Percentiles rank a stretch among this genome's conserved stretches.
Conservation (phyloP, 345 rosid species). For the Ceriops zippeliana region DNA sequence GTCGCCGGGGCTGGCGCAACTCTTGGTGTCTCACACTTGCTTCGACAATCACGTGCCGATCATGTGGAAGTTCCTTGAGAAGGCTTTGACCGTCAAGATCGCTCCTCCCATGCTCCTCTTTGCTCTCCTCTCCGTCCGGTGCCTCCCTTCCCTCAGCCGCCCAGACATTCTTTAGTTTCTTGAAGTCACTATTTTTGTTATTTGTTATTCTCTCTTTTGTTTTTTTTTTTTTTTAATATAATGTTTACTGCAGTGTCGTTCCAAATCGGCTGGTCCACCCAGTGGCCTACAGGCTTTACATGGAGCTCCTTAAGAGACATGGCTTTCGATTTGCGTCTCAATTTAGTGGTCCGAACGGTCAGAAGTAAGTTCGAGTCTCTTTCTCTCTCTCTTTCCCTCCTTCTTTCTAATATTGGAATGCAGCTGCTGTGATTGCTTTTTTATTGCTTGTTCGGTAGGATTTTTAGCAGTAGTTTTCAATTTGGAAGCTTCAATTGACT, state of each 20-base stretch:
- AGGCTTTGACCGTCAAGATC: slow-evolving; percentile 58
- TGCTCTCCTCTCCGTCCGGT: slow-evolving; percentile 83
- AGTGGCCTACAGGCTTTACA: slow-evolving; percentile 77
- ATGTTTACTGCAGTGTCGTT: slow-evolving; percentile 54
- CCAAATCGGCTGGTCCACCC: slow-evolving; percentile 64
- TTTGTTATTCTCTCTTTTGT: neutral
- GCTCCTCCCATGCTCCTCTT: slow-evolving; percentile 80
- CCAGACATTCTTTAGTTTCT: neutral
- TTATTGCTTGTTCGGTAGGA: neutral
- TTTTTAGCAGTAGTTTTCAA: neutral
- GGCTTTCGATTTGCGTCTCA: slow-evolving; percentile 56
- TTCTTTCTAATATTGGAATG: neutral
- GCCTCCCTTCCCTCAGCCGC: neutral
- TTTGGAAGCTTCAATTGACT: neutral
- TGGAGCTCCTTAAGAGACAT: slow-evolving; percentile 82
- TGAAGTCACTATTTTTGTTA: neutral
- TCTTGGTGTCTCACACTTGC: slow-evolving; percentile 84
- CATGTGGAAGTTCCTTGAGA: slow-evolving; percentile 93
- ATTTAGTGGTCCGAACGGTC: slow-evolving; percentile 42
- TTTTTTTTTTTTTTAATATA: neutral
- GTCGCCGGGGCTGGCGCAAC: slow-evolving; percentile 63
- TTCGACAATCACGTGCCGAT: slow-evolving; percentile 84
- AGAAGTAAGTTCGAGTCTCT: slow-evolving; percentile 37
- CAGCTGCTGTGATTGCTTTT: neutral
- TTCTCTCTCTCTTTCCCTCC: neutral